Base-by-base conservation (phyloP, 345 rosid species). In the Syzygium jambos region DNA sequence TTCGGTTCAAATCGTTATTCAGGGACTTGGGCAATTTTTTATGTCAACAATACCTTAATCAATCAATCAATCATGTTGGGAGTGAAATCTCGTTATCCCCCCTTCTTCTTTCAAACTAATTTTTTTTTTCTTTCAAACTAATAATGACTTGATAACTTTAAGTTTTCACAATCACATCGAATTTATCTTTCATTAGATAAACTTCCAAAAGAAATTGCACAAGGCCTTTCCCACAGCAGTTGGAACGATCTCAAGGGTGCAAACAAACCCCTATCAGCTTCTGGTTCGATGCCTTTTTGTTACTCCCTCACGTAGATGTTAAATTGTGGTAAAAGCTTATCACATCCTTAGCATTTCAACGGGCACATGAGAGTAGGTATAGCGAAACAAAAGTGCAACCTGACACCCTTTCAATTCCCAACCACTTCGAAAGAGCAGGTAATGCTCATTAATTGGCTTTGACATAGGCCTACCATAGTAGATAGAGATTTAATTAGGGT, bases 11-110 rank as follows among this genome's bases (percentile, higher is more conserved):
- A 22, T 65, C 12, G 6, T 2, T 1, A 22, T 21, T 16, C 12
- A 30, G 17, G 16, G 78, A 8, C 1, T 16, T 7, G 1, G 19
- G 0, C 8, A 9, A 10, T 2, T 73, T 19, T 3, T 9, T 9
- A 17, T 19, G 4, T 21, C 7, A 12, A 34, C 25, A 0, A 1
- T 13, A 14, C 38, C 17, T 4, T 15, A n/a, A 38, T 21, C 59
- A 55, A 55, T 55, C 22, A 9, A 34, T 34, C 46, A 0, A 19
- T 34, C 7, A 0, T 34, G 41, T 9, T 34, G 4, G 9, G 2
- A 2, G 13, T 68, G 13, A 16, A 30, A 3, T 16, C 43, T 30
- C 43, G 3, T 4, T 16, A 15, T 65, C 78, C 41, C 21, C 5
- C 19, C 8, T 15, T 65, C 41, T 29, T 65, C 41, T 30, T 16